Percentiles rank a stretch among this genome's conserved stretches.
These are phyloP conservation scores for Medicago lupulina DNA, from an alignment of 306 rosid species.

Conservation along the genomic window DNA sequence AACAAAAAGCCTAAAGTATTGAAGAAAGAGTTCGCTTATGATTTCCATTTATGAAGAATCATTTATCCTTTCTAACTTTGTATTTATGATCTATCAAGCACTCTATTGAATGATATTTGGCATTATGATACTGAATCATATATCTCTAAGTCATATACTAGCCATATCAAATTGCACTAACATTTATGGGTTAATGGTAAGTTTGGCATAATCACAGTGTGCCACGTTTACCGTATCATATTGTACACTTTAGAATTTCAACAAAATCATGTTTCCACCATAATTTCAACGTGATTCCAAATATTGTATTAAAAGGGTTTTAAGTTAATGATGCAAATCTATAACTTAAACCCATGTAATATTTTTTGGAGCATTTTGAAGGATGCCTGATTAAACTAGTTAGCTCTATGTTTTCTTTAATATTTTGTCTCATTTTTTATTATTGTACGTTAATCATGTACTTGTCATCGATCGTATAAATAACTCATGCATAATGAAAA, in stretches of 20 bases:
- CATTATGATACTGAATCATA: not conserved
- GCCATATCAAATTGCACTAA: not conserved
- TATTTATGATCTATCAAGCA: not conserved
- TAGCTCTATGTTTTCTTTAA: not conserved
- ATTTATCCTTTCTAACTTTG: not conserved
- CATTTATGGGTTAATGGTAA: not conserved
- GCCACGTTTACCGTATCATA: too few relatives aligned
- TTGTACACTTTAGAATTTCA: too few relatives aligned
- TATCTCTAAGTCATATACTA: not conserved
- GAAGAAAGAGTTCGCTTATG: slow-evolving; percentile 34
- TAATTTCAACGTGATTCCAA: not conserved
- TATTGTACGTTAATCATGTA: not conserved
- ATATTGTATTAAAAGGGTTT: not conserved
- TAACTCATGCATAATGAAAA: not conserved
- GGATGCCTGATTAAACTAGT: not conserved
- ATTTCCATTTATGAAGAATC: not conserved
- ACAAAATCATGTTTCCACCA: not conserved
- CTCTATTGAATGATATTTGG: not conserved
- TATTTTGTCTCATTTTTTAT: not conserved
- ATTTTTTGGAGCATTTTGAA: too few relatives aligned
- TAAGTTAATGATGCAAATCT: not conserved
- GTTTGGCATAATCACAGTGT: not conserved
- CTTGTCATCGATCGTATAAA: not conserved
- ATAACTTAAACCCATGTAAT: not conserved
- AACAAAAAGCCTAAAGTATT: slow-evolving; percentile 42